phyloP scores from a whole-genome alignment of 225 moss, liverwort and hornwort genomes.

The Rhytidiadelphus loreus region DNA sequence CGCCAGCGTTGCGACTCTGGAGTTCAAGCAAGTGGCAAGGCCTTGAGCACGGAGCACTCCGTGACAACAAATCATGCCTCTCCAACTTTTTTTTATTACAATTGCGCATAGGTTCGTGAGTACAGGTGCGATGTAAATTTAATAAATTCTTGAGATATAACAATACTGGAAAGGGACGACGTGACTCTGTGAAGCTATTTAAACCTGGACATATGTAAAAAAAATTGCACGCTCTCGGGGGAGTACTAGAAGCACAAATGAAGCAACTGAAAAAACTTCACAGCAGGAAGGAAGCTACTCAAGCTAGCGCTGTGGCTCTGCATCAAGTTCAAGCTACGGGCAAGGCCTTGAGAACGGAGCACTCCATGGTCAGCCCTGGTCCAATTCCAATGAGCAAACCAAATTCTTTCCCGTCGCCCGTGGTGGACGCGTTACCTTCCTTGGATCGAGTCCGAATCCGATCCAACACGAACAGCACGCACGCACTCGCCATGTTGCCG shows the following conservation, averaged over 20 bases:
- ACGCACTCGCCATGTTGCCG: conserved; percentile 67
- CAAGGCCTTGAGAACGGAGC: conserved; percentile 28
- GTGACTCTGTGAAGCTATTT: background rate
- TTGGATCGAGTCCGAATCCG: conserved; percentile 10
- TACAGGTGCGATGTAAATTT: background rate
- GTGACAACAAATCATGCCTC: background rate
- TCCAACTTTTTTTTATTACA: background rate
- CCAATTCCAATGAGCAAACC: conserved; percentile 49
- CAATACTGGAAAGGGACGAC: background rate
- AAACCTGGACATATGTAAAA: background rate
- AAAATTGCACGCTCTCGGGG: background rate
- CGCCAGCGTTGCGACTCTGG: background rate
- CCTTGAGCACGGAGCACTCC: background rate
- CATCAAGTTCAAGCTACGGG: background rate
- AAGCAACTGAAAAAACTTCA: background rate
- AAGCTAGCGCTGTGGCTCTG: background rate
- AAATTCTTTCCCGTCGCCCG: conserved; percentile 46
- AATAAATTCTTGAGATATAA: too few relatives aligned
- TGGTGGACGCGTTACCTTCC: conserved; percentile 3
- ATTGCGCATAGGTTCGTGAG: too few relatives aligned
- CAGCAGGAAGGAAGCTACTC: background rate
- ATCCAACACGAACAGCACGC: conserved; percentile 53
- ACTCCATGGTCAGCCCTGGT: conserved; percentile 55
- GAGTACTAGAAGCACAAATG: background rate
- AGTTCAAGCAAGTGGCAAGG: background rate